Conservation (phyloP, 83 land plant genomes). For the Thuja plicata region DNA sequence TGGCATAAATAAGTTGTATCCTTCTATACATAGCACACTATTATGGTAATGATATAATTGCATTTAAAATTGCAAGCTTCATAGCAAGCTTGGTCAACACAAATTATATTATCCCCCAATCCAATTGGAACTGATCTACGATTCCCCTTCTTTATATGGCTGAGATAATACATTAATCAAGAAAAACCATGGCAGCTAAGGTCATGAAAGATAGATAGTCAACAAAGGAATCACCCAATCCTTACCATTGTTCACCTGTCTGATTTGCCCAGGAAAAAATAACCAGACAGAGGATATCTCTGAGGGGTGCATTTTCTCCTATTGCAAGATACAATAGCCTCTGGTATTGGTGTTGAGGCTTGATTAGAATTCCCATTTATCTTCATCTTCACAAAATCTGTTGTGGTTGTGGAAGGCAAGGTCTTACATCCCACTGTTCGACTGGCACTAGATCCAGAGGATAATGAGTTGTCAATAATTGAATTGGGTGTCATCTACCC, state of each 20-base stretch:
- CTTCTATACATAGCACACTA: neutral
- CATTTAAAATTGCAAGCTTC: slow-evolving; percentile 12
- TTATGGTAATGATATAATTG: neutral
- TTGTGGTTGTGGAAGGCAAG: slow-evolving; percentile 13
- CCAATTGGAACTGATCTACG: neutral
- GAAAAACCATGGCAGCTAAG: slow-evolving; percentile 6
- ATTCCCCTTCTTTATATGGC: slow-evolving; percentile 4
- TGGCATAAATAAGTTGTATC: neutral
- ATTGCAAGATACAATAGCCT: neutral
- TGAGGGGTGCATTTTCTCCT: slow-evolving; percentile 19
- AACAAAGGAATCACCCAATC: slow-evolving; percentile 9
- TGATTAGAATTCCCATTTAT: slow-evolving; percentile 1
- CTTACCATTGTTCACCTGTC: neutral
- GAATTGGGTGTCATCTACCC: slow-evolving; percentile 65
- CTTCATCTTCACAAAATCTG: slow-evolving; percentile 12
- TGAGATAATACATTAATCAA: slow-evolving; percentile 3
- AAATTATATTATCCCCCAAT: neutral
- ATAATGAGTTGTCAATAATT: slow-evolving; percentile 33
- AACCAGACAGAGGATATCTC: slow-evolving; percentile 15
- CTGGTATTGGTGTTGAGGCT: neutral
- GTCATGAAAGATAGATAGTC: neutral
- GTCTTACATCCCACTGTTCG: slow-evolving; percentile 19
- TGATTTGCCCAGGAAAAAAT: slow-evolving; percentile 1
- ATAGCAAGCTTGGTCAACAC: neutral
- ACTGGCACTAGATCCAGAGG: slow-evolving; percentile 21